A percentile compares a stretch with the other conserved stretches of the same genome.
These are phyloP conservation scores for Vicia villosa DNA, from an alignment of 306 rosid species.

Conservation along the genomic window DNA sequence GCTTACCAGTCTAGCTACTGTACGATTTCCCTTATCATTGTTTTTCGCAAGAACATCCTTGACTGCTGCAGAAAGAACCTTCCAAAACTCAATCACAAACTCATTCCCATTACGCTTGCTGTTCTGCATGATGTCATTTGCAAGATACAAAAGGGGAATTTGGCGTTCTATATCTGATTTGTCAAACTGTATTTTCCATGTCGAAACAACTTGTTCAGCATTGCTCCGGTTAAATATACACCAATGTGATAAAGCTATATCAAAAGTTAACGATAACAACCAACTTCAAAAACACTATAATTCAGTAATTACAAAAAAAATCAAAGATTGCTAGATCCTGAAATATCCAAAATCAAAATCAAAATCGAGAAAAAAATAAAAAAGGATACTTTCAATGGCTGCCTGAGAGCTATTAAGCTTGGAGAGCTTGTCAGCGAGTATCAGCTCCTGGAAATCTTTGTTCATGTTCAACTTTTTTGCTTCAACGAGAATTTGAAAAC, in stretches of 20 bases:
- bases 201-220: slow-evolving; percentile 82
- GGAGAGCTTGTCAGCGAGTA: slow-evolving; percentile 84
- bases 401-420: slow-evolving; percentile 90
- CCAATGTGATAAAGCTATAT: slow-evolving; percentile 91
- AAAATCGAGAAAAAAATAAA: background rate
- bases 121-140: slow-evolving; percentile 95
- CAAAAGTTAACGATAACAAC: slow-evolving; percentile 49
- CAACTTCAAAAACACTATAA: background rate
- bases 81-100: slow-evolving; percentile 89
- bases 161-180: slow-evolving; percentile 60
- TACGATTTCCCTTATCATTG: slow-evolving; percentile 61
- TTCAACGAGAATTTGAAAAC: background rate
- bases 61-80: slow-evolving; percentile 81
- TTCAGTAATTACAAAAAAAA: background rate
- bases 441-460: slow-evolving; percentile 75
- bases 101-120: slow-evolving; percentile 95
- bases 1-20: slow-evolving; percentile 75
- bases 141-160: slow-evolving; percentile 86
- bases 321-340: background rate
- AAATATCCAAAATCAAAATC: background rate
- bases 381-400: slow-evolving; percentile 86
- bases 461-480: slow-evolving; percentile 54
- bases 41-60: slow-evolving; percentile 63
- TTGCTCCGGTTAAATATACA: slow-evolving; percentile 89
- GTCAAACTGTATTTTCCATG: slow-evolving; percentile 85